These are phyloP conservation scores for Nyssa sinensis DNA, from an alignment of 148 eudicot species.

Conservation along the genomic window DNA sequence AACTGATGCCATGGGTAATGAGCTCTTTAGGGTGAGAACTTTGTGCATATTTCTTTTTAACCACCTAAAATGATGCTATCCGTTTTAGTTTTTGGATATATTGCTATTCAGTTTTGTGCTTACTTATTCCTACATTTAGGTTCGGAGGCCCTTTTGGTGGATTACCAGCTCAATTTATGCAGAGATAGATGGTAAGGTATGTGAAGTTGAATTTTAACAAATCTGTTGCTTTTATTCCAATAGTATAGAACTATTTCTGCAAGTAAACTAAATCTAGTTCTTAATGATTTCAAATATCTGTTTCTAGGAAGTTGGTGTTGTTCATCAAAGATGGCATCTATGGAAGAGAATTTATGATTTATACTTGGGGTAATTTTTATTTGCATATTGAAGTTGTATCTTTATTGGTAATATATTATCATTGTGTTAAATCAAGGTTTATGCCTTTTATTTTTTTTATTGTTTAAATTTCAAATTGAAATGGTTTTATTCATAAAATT, in stretches of 20 bases:
- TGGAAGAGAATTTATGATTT: slow-evolving; percentile 98
- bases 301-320: slow-evolving; percentile 87
- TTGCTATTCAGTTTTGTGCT: slow-evolving; percentile 19
- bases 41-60: slow-evolving; percentile 6
- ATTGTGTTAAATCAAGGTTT: not conserved
- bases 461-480: not conserved
- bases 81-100: not conserved
- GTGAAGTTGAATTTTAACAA: slow-evolving; percentile 14
- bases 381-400: slow-evolving; percentile 1
- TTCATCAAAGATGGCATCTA: slow-evolving; percentile 98
- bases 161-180: slow-evolving; percentile 92
- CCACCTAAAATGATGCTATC: not conserved
- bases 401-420: not conserved
- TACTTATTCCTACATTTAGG: slow-evolving; percentile 40
- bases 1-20: slow-evolving; percentile 81
- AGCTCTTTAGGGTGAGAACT: slow-evolving; percentile 68
- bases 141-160: slow-evolving; percentile 99
- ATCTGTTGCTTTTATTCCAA: not conserved
- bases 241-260: not conserved
- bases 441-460: not conserved
- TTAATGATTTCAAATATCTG: slow-evolving; percentile 1
- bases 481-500: not conserved
- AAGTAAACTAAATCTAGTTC: not conserved
- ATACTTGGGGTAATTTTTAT: slow-evolving; percentile 68
- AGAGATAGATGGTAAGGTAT: slow-evolving; percentile 94